Evolutionary conservation across 768 basidiomycete species (phyloP).

Genomic region (Coprinopsis cinerea): DNA sequence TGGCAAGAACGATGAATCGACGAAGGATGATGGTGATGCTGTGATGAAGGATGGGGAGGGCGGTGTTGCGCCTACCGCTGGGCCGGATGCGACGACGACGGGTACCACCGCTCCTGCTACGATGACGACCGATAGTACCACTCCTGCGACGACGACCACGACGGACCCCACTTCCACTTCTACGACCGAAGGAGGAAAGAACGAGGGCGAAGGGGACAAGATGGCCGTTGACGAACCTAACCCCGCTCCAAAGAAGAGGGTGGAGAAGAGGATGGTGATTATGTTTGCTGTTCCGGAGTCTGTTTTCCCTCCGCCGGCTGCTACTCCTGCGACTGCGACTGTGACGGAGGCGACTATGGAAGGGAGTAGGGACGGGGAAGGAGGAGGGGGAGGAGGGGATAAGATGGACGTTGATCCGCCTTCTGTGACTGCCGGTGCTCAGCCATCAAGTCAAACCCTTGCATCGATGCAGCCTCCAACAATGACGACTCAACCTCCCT

Average conservation of each 20-base stretch:
- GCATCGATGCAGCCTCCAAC: too few species aligned
- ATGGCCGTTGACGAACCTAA: constrained; percentile 14
- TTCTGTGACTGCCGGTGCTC: background rate
- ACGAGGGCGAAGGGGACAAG: constrained; percentile 1
- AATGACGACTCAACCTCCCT: too few species aligned
- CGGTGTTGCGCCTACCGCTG: constrained; percentile 47
- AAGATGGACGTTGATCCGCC: constrained; percentile 10
- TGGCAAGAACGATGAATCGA: too few species aligned
- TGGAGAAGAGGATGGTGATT: constrained; percentile 5
- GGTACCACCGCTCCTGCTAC: constrained; percentile 5
- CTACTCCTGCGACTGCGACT: too few species aligned
- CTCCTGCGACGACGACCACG: too few species aligned
- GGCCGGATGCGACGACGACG: constrained; percentile 29
- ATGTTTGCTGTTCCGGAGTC: constrained; percentile 11
- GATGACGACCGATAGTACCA: too few species aligned
- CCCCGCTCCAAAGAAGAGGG: background rate
- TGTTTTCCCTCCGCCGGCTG: constrained; percentile 6
- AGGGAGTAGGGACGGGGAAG: background rate
- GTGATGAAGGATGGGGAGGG: constrained; percentile 24
- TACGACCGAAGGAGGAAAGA: background rate
- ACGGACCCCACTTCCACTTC: background rate
- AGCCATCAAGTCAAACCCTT: too few species aligned
- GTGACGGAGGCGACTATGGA: background rate
- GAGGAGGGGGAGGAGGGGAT: background rate
- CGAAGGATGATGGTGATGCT: too few species aligned